phyloP scores from a whole-genome alignment of 2,329 filamentous ascomycete species.

The Ascochyta rabiei region DNA sequence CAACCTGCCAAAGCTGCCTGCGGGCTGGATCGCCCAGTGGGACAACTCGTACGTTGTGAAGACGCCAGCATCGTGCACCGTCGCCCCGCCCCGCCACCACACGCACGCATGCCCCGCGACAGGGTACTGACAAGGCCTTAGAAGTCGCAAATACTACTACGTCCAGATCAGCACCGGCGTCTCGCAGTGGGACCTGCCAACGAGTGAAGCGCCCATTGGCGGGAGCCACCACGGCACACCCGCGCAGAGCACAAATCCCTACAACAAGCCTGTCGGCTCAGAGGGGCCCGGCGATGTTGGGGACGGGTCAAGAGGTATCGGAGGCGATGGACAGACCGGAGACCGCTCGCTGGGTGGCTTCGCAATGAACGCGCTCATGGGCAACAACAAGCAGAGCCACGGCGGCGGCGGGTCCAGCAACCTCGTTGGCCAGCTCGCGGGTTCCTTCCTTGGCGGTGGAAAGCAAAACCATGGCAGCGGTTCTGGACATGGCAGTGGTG shows the following conservation, averaged over 20 bases:
- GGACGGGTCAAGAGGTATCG: conserved; percentile 57
- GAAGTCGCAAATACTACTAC: conserved; percentile 53
- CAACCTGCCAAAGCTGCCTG: conserved; percentile 45
- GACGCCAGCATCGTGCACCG: not conserved
- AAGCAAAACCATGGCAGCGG: conserved; percentile 44
- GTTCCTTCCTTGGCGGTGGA: conserved; percentile 48
- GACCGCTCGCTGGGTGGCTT: conserved; percentile 66
- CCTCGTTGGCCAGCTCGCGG: conserved; percentile 62
- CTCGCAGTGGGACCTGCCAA: conserved; percentile 77
- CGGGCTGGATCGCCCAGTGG: conserved; percentile 51
- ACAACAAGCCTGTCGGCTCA: conserved; percentile 58
- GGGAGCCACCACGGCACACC: conserved; percentile 57
- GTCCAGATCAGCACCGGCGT: conserved; percentile 74
- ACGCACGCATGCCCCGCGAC: conserved; percentile 23
- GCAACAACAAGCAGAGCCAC: conserved; percentile 41
- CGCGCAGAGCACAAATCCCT: conserved; percentile 63
- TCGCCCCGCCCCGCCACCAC: conserved; percentile 28
- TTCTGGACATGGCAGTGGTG: conserved; percentile 38
- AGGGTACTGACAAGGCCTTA: conserved; percentile 31
- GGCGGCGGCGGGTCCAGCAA: conserved; percentile 43
- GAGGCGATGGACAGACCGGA: conserved; percentile 56
- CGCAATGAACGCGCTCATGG: conserved; percentile 63
- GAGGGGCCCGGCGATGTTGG: conserved; percentile 33
- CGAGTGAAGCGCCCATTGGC: conserved; percentile 66
- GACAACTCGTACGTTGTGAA: conserved; percentile 41